Base-by-base conservation (phyloP, 1,139 yeast genomes). In the Komagataea norvegica region DNA sequence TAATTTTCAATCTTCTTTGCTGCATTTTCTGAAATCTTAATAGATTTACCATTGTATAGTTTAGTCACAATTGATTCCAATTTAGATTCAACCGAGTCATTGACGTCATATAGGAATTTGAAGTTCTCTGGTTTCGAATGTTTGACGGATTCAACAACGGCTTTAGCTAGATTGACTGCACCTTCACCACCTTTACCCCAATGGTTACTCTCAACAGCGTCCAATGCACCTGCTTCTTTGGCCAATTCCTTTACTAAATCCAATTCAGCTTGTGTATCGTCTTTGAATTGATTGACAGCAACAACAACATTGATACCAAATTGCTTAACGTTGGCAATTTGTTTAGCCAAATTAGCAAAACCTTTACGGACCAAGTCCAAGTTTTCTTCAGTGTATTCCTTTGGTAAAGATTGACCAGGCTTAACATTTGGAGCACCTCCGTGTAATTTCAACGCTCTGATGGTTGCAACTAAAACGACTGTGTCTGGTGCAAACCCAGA, bases 351-450 rank as follows among this genome's bases (percentile, higher is more conserved):
- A 59, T 83, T 83, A 31, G 80, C 74, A 56, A 79, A 77, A 38
- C 93, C 93, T 36, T 70, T 69, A 40, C 67, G 62, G 49, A 83
- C 81, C 49, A 70, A 67, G 8, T 73, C 85, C 47, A 79, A 69
- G 60, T 80, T 78, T 60, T 82, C 89, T 41, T 75, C 69, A 10
- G 72, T 65, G 59, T 83, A 83, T 53, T 72, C 89, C 23, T 64
- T 65, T 29, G 91, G 88, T 53, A 83, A 67, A 14, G 82, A 63
- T 60, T 79, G 86, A 37, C 91, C 93, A 18, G 91, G 88, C 57
- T 82, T 83, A 39, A 83, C 89, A 52, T 80, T 86, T 29, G 89
- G 81, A 19, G 87, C 91, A 48, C 91, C 91, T 46, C 93, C 93
- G 50, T 83, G 93, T 46, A 81, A 66, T 60, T 83, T 83, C 62